Evolutionary conservation across 2,329 filamentous ascomycete species (phyloP).

Genomic region (Phaeosphaeria sp.): DNA sequence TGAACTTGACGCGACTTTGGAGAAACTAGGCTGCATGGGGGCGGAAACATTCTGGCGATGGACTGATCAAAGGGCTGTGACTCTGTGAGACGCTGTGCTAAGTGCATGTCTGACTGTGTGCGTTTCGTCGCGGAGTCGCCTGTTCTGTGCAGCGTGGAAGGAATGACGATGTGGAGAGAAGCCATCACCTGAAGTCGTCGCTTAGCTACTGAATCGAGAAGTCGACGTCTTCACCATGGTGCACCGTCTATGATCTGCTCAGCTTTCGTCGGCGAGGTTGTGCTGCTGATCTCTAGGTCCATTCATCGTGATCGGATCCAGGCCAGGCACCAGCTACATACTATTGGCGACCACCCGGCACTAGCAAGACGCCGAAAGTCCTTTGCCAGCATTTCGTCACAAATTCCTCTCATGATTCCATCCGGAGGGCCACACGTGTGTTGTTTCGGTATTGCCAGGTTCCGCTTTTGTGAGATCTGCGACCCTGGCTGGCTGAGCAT

Average conservation of each 20-base stretch:
- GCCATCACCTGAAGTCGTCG: neutral
- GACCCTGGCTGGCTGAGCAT: neutral
- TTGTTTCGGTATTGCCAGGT: neutral
- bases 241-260: neutral
- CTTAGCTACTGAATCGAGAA: neutral
- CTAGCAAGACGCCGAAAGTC: neutral
- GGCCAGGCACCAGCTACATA: too few species aligned
- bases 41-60: neutral
- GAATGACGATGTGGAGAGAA: neutral
- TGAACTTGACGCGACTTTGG: neutral
- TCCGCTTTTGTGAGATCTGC: neutral
- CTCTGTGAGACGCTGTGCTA: neutral
- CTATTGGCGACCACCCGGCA: neutral
- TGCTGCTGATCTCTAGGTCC: conserved; percentile 4
- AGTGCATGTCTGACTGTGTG: neutral
- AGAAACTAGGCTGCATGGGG: neutral
- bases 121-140: neutral
- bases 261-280: neutral
- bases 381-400: neutral
- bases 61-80: too few species aligned
- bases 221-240: neutral
- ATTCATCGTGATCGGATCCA: too few species aligned
- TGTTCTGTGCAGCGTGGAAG: neutral
- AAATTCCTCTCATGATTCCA: neutral
- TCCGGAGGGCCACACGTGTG: neutral